Base-by-base conservation (phyloP, 73 alveolate species). In the Paramecium sonneborni region DNA sequence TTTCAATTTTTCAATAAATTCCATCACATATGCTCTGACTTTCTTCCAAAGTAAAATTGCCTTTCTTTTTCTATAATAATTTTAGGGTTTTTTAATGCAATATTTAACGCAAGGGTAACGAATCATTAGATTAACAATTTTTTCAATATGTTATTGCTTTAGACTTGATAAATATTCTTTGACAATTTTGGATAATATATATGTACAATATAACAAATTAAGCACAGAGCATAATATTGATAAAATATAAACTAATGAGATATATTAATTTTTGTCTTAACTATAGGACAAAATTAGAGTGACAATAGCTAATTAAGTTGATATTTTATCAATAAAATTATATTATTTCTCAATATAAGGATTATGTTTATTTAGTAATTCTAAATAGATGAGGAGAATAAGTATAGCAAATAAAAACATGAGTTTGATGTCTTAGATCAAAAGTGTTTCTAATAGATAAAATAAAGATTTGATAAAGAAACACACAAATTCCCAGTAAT, bases 81-180 rank as follows among this genome's bases (percentile, higher is more conserved):
- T 62, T 28, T 62, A 23, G 1, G 84, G 44, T 4, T 30, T 62
- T 62, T 62, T 62, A 0, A 62, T 32, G 14, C 84, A 62, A 24
- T 62, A 62, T 62, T 62, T 62, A 32, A 62, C 24, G 26, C 84
- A 62, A 62, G 84, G 84, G 26, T 62, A 62, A 30, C 84, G 84
- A 30, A 62, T 62, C 15, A 62, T 62, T 14, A 62, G 84, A 62
- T 62, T 62, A 24, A 62, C 84, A 30, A 62, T 62, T 32, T 20
- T 62, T 24, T 62, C 84, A 0, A 62, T 62, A 30, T 62, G 84
- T 32, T 30, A 14, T 62, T 62, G 9, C 12, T 62, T 26, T 12
- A 62, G 24, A 62, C 84, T 62, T 14, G 84, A 62, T 6, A 62
- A 30, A 28, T 62, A 62, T 62, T 62, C 84, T 30, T 44, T 62